Conservation (phyloP, 257 asterid genomes). For the Leonotis leonurus region DNA sequence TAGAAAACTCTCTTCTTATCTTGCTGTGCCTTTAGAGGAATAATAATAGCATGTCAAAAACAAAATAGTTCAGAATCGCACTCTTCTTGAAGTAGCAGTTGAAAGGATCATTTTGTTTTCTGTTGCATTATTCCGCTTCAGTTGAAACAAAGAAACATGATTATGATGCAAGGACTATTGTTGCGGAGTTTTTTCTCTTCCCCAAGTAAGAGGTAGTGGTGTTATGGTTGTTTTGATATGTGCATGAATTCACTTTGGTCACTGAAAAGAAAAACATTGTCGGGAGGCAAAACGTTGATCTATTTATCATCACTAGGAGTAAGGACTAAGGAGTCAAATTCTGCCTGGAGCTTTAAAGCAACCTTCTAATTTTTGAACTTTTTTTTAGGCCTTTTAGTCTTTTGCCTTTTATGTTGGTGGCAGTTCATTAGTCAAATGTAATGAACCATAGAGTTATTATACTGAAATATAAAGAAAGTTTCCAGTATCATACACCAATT, state of each 20-base stretch:
- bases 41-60: not conserved
- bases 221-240: not conserved
- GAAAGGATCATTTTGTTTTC: not conserved
- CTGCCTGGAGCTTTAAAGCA: not conserved
- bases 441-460: not conserved
- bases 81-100: constrained; percentile 11
- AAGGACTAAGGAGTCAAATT: constrained; percentile 3
- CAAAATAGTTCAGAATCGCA: not conserved
- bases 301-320: not conserved
- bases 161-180: not conserved
- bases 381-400: constrained; percentile 1
- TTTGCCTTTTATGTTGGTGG: not conserved
- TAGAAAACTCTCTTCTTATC: not conserved
- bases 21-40: not conserved
- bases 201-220: not conserved
- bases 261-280: not conserved
- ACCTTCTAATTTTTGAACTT: not conserved
- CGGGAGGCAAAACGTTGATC: not conserved
- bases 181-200: not conserved
- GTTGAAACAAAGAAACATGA: not conserved
- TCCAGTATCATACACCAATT: too few species aligned
- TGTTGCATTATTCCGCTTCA: not conserved
- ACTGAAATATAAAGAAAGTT: too few species aligned
- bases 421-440: not conserved
- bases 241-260: not conserved